Conservation (phyloP, 2,329 filamentous ascomycete genomes). For the Paraphaeosphaeria minitans region DNA sequence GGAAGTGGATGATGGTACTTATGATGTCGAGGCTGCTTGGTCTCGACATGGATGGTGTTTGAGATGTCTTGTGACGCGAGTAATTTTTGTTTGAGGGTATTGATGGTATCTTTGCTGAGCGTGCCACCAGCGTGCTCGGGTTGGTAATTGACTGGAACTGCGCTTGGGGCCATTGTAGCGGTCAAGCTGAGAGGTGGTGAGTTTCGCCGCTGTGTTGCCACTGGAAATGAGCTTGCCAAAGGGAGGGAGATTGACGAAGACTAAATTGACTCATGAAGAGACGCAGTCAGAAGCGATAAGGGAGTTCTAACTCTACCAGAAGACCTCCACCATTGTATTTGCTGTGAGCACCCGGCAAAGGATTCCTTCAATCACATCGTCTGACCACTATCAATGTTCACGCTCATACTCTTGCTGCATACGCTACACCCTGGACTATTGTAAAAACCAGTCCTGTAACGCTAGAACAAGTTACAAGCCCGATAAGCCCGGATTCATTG, state of each 20-base stretch:
- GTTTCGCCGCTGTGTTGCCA: too few relatives aligned
- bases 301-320: background rate
- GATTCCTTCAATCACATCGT: background rate
- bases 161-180: slow-evolving; percentile 1
- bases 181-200: background rate
- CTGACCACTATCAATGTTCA: background rate
- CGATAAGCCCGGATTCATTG: background rate
- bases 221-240: too few relatives aligned
- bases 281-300: background rate
- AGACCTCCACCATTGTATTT: background rate
- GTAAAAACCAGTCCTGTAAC: background rate
- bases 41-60: background rate
- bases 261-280: background rate
- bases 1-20: slow-evolving; percentile 5
- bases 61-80: background rate
- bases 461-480: background rate
- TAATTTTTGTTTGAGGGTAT: background rate
- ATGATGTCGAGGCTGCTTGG: slow-evolving; percentile 8
- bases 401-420: background rate
- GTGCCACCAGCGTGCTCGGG: background rate
- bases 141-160: background rate
- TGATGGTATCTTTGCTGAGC: background rate
- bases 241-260: background rate
- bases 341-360: background rate
- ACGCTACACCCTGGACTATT: background rate